Evolutionary conservation across 1,139 yeast genomes (phyloP), one percentile per base, ranked within the genome.

Genomic region (Yamadazyma jaroonii): DNA sequence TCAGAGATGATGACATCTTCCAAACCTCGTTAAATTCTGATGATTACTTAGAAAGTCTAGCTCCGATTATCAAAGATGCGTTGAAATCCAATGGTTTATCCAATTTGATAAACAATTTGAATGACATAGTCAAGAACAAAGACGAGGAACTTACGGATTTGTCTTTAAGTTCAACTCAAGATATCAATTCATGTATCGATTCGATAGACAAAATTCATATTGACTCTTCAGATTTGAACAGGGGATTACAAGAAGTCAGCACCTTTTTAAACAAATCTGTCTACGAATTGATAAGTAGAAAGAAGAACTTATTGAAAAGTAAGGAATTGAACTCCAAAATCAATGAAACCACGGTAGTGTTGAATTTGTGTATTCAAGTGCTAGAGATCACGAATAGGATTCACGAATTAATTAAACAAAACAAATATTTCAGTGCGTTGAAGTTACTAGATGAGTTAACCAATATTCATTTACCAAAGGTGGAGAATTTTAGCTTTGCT

Each of bases 341-440:
- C 44, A 71, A 74, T 34, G 89, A 84, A 49, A 79, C 89, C 0
- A 74, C 71, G 14, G 67, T 73, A 30, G 75, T 81, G 33, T 71
- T 84, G 36, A 81, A 73, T 42, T 69, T 83, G 41, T 85, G 96
- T 51, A 69, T 90, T 25, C 90, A 84, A 47, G 92, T 90, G 9
- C 69, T 92, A 43, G 96, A 90, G 54, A 74, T 84, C 50, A 85
- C 96, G 20, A 90, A 89, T 58, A 84, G 82, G 52, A 87, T 89
- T 38, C 89, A 88, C 55, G 94, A 86, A 35, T 67, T 89, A 54
- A 84, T 89, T 46, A 77, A 79, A 44, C 79, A 76, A 45, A 79
- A 81, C 50, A 83, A 84, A 47, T 86, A 87, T 52, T 92, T 88
- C 59, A 85, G 85, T 44, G 97, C 97, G 0, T 74, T 92, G 49